A percentile compares a stretch with the other conserved stretches of the same genome.
phyloP scores from a whole-genome alignment of 177 flowering plant species.

The Telopea speciosissima region DNA sequence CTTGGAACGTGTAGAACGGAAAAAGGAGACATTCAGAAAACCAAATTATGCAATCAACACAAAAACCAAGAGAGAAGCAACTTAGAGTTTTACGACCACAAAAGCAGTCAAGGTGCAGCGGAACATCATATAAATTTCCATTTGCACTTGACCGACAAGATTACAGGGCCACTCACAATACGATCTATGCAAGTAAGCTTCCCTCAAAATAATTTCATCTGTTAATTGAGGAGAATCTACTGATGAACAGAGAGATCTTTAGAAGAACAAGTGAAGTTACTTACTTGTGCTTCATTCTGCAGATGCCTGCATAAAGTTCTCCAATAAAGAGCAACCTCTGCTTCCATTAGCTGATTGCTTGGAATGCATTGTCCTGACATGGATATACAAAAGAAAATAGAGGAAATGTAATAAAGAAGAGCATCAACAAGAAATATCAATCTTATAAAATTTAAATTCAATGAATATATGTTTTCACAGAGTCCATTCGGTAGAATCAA shows the following conservation, averaged over 20 bases:
- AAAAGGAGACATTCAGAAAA: not conserved
- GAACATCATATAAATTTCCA: not conserved
- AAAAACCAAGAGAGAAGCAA: not conserved
- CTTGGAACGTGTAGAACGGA: not conserved
- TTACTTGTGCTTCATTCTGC: slow-evolving; percentile 75
- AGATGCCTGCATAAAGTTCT: slow-evolving; percentile 62
- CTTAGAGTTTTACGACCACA: not conserved
- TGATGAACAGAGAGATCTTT: not conserved
- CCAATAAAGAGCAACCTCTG: slow-evolving; percentile 88
- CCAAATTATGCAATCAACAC: not conserved
- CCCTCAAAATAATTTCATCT: not conserved
- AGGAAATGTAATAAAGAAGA: not conserved
- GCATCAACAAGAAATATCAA: not conserved
- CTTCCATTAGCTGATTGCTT: slow-evolving; percentile 55
- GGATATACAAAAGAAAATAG: not conserved
- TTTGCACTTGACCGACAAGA: not conserved
- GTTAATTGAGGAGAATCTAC: not conserved
- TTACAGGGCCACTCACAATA: not conserved
- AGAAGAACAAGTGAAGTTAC: not conserved
- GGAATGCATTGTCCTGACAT: slow-evolving; percentile 25
- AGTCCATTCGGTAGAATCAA: too few relatives aligned
- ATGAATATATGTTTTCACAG: too few relatives aligned
- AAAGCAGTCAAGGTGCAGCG: not conserved
- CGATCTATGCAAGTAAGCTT: not conserved
- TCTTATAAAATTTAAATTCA: too few relatives aligned